Base-by-base conservation (phyloP, 768 basidiomycete genomes). In the Lactarius deliciosus region DNA sequence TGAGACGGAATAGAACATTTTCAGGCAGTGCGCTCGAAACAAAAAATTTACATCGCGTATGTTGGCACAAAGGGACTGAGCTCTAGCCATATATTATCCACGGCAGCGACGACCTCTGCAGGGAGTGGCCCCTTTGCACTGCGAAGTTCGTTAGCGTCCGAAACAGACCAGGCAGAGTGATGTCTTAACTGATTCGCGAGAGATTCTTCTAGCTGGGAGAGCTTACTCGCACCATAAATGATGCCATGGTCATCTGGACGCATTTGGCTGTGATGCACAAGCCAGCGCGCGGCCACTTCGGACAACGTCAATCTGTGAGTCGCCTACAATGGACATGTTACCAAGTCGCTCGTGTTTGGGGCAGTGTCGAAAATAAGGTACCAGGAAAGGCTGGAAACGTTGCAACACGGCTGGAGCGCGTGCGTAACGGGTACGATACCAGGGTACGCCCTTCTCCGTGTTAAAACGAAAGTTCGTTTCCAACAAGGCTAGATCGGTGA, bases 211-310 rank as follows among this genome's bases (percentile, higher is more conserved):
- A 81, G 73, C 61, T 81, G 81, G n/a, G 69, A 71, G 55, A 74
- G 59, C 32, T 73, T 76, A 34, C 74, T 75, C 3, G 78, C 80
- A 10, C 80, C 81, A 64, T 81, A 79, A 64, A 82, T 74, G 68
- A 80, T 72, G 50, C 75, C 75, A n/a, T 73, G 73, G 43, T 72
- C 60, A 50, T 73, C 73, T 3, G 60, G 63, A 61, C 75, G 74
- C 67, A 80, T 69, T 50, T 73, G 67, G 28, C 79, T 80, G 69
- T 82, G 81, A 65, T 82, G 79, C 30, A 74, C 70, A 58, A 77
- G 65, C 81, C 81, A 81, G 38, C 81, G 72, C 4, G 80, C 71
- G 4, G 78, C 81, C n/a, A 75, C 72, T 63, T 81, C 80, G 28
- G 77, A 64, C 57, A 79, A 72, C 2, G 77, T 79, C 22, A 80